These are phyloP conservation scores for Luzula sylvatica DNA, from an alignment of 176 grass and related monocot species.

Conservation along the genomic window DNA sequence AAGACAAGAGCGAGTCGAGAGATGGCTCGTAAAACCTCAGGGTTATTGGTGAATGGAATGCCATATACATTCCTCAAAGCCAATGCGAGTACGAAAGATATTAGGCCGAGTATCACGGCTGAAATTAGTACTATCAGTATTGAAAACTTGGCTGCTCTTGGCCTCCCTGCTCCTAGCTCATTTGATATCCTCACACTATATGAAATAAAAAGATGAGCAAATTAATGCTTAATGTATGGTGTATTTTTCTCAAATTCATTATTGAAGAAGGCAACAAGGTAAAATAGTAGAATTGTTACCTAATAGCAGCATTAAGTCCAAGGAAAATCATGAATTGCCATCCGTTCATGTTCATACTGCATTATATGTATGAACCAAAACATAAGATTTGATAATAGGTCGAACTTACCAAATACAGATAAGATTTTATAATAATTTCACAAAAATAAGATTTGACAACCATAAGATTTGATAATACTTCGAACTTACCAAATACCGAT, in stretches of 20 bases:
- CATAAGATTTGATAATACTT: background rate
- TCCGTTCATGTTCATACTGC: conserved; percentile 51
- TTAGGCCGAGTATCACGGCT: conserved; percentile 29
- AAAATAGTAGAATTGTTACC: conserved; percentile 12
- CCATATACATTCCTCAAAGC: conserved; percentile 45
- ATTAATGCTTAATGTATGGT: too few relatives aligned
- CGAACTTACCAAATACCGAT: conserved; percentile 69
- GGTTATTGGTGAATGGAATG: conserved; percentile 68
- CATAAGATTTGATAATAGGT: background rate
- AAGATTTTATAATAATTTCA: too few relatives aligned
- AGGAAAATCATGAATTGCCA: conserved; percentile 88
- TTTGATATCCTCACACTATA: conserved; percentile 76
- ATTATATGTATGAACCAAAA: background rate
- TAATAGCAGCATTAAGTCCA: conserved; percentile 83
- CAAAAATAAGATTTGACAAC: too few relatives aligned
- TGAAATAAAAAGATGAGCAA: background rate
- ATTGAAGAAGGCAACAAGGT: background rate
- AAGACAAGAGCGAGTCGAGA: conserved; percentile 49
- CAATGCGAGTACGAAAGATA: conserved; percentile 40
- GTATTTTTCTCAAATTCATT: too few relatives aligned
- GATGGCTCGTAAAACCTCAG: conserved; percentile 42
- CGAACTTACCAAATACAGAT: conserved; percentile 71
- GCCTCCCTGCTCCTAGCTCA: conserved; percentile 65
- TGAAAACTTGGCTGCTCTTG: conserved; percentile 45
- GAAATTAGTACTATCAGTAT: conserved; percentile 61